Evolutionary conservation across 371 early-diverging fungal genomes (phyloP), one percentile per base, ranked within the genome.

Genomic region (Rhizopus sp.): DNA sequence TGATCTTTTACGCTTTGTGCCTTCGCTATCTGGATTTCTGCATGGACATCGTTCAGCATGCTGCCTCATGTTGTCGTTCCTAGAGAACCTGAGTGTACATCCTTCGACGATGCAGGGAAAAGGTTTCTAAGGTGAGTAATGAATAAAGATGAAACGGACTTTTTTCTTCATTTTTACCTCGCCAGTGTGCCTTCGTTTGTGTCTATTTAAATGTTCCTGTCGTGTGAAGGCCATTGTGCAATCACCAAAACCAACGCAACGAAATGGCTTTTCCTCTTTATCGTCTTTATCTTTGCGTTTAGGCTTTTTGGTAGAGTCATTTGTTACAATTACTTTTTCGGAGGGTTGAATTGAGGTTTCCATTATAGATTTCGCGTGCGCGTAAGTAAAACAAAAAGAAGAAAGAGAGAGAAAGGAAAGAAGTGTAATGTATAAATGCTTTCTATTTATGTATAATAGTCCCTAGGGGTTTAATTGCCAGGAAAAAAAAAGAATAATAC

Each of bases 181-280:
- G 41, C 85, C 85, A 17, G 85, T 84, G 45, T 84, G 85, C 40
- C 82, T 84, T 68, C 80, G 68, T 51, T 75, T 72, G 35, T 80
- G 80, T 44, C 80, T 65, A 5, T 76, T 76, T 49, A 80, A 67
- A 67, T 80, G 80, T 31, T 80, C 80, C 31, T 78, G 77, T 46
- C 80, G 63, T n/a, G 80, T 80, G 45, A 80, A 80, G 5, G 77
- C 78, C 81, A 80, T 80, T 38, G 72, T 71, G 38, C 80, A 80
- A 42, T 75, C 70, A 38, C 76, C 76, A 47, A 70, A 80, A 16
- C 78, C 80, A n/a, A 72, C 68, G 49, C 80, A 80, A 41, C 61
- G 68, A 46, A 80, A 80, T 12, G 71, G 66, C 55, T 80, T 80
- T 33, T 37, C 13, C 13, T 37, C 38, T 13, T 7, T 10, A 5